phyloP scores from a whole-genome alignment of 805 yeast species.

The Starmerella bombicola region DNA sequence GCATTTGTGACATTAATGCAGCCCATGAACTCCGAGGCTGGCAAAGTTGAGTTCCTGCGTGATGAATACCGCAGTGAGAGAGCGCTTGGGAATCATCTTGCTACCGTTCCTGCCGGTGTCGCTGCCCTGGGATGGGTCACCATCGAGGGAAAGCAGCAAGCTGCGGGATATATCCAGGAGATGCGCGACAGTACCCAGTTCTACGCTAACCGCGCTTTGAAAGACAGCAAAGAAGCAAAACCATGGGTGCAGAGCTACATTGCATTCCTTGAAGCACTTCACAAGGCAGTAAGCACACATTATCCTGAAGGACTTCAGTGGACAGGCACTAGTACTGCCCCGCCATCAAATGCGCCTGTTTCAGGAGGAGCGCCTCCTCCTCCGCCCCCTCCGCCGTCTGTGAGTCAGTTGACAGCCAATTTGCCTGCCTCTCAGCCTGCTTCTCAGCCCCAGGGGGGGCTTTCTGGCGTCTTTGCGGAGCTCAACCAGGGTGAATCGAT shows the following conservation, averaged over 20 bases:
- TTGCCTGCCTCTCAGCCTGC: constrained; percentile 22
- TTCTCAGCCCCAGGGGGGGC: constrained; percentile 35
- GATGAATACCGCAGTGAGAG: constrained; percentile 58
- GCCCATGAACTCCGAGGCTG: constrained; percentile 56
- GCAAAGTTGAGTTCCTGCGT: constrained; percentile 48
- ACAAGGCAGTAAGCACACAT: constrained; percentile 57
- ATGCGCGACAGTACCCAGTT: constrained; percentile 85
- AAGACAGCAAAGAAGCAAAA: constrained; percentile 68
- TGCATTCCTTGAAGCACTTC: constrained; percentile 55
- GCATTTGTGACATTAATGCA: constrained; percentile 43
- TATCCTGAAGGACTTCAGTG: constrained; percentile 81
- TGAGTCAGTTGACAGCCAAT: constrained; percentile 40
- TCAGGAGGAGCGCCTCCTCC: constrained; percentile 91
- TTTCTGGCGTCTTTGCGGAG: constrained; percentile 85
- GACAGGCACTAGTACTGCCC: constrained; percentile 37
- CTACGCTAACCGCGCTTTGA: constrained; percentile 83
- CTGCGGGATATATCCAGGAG: constrained; percentile 58
- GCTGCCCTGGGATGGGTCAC: constrained; percentile 89
- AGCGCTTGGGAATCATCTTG: constrained; percentile 54
- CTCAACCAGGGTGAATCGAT: constrained; percentile 73
- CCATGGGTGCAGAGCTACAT: constrained; percentile 71
- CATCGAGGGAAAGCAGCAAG: constrained; percentile 39
- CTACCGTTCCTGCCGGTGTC: constrained; percentile 76
- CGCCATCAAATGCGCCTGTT: constrained; percentile 31
- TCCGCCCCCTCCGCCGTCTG: too few species aligned